These are phyloP conservation scores for Sophora flavescens DNA, from an alignment of 306 rosid species.

Conservation along the genomic window DNA sequence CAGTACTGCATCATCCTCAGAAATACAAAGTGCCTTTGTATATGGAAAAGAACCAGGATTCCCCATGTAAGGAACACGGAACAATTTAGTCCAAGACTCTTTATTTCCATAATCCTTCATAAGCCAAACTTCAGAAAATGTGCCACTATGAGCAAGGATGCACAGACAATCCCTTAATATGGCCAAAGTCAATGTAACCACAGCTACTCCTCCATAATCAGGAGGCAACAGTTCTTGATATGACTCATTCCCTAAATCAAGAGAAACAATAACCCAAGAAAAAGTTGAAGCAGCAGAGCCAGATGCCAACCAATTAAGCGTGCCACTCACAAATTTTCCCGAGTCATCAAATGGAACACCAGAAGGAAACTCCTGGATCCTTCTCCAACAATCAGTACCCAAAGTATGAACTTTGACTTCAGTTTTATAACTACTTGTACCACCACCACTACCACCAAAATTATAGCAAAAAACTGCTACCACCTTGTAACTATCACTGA, in stretches of 20 bases:
- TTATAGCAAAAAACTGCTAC: conserved; percentile 31
- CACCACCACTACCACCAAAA: background rate
- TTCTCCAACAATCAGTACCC: conserved; percentile 43
- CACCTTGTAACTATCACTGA: conserved; percentile 41
- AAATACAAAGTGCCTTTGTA: background rate
- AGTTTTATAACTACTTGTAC: background rate
- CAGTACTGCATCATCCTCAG: conserved; percentile 46
- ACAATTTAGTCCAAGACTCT: conserved; percentile 53
- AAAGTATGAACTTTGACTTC: conserved; percentile 38
- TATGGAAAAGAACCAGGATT: background rate
- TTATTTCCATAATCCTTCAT: conserved; percentile 53
- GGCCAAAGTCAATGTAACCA: background rate
- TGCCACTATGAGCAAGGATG: background rate
- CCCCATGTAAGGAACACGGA: background rate
- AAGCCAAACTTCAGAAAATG: conserved; percentile 40
- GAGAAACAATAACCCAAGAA: conserved; percentile 39
- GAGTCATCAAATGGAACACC: background rate
- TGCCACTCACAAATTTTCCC: conserved; percentile 47
- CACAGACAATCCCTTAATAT: conserved; percentile 43
- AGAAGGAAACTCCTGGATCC: conserved; percentile 40
- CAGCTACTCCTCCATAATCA: background rate
- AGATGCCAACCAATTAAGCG: conserved; percentile 45
- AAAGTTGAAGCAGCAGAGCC: background rate
- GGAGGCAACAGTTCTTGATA: conserved; percentile 45
- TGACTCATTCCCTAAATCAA: conserved; percentile 49